Percentiles rank a stretch among this genome's conserved stretches.
Evolutionary conservation across 176 grass and related monocot species (phyloP).

Genomic region (Carex myosuroides): DNA sequence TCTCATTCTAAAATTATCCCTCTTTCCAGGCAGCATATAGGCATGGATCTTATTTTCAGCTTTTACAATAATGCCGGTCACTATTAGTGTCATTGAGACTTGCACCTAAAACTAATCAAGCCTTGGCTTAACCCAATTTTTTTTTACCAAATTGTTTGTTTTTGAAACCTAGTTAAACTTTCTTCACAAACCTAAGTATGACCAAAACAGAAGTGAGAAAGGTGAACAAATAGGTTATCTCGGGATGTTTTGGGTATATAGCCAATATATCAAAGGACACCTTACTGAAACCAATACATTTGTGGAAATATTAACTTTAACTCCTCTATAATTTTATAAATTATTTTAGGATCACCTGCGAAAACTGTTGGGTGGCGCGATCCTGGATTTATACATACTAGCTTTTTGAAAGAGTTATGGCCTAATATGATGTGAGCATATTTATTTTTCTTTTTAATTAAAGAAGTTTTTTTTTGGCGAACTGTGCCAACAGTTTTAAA

Average conservation of each 20-base stretch:
- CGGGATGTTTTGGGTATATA: background rate
- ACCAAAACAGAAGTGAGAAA: background rate
- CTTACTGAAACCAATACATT: background rate
- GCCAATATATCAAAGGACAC: background rate
- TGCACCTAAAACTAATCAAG: background rate
- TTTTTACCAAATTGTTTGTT: background rate
- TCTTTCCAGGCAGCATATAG: background rate
- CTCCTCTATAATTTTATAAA: background rate
- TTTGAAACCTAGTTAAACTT: background rate
- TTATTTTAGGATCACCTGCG: slow-evolving; percentile 67
- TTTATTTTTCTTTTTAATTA: background rate
- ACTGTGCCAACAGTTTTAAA: background rate
- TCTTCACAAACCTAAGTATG: background rate
- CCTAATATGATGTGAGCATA: slow-evolving; percentile 59
- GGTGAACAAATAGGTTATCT: background rate
- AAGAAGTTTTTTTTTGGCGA: background rate
- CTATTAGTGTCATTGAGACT: background rate
- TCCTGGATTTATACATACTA: slow-evolving; percentile 89
- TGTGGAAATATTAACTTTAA: background rate
- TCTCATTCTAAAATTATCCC: background rate
- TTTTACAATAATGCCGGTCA: background rate
- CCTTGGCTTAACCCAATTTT: background rate
- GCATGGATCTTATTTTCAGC: background rate
- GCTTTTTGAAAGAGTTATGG: slow-evolving; percentile 80
- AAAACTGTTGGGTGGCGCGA: slow-evolving; percentile 88